phyloP scores from a whole-genome alignment of 176 grass and related monocot species.

The Lolium rigidum region DNA sequence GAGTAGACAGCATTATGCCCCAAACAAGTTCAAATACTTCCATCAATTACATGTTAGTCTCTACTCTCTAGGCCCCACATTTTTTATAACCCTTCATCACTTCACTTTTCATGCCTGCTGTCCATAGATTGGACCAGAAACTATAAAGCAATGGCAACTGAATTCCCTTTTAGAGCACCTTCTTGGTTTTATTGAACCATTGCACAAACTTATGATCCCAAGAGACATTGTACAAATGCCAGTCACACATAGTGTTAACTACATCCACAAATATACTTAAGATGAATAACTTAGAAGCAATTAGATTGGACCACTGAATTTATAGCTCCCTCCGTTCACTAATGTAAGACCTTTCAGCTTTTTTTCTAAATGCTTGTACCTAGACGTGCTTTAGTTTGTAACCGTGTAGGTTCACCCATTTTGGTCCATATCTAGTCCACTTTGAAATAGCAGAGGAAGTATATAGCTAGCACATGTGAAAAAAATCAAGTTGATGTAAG shows the following conservation, averaged over 20 bases:
- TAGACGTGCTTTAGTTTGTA: too few relatives aligned
- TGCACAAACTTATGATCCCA: neutral
- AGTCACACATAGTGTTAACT: neutral
- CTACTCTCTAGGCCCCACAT: neutral
- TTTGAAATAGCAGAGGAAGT: too few relatives aligned
- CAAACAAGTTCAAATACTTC: neutral
- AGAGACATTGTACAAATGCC: neutral
- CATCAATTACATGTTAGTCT: neutral
- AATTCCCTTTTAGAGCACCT: neutral
- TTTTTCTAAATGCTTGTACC: too few relatives aligned
- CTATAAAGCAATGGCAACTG: neutral
- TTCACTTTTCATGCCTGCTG: neutral
- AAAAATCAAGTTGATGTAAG: neutral
- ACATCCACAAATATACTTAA: neutral
- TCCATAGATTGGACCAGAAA: neutral
- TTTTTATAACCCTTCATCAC: neutral
- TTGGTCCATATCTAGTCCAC: too few relatives aligned
- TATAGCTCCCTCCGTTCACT: neutral
- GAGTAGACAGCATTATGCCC: neutral
- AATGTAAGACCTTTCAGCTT: too few relatives aligned
- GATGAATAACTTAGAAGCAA: neutral
- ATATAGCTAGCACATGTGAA: neutral
- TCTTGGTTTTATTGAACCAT: neutral
- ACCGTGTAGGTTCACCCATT: too few relatives aligned
- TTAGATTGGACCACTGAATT: constrained; percentile 29